phyloP scores from a whole-genome alignment of 768 basidiomycete genomes.

The Sporobolomyces roseus region DNA sequence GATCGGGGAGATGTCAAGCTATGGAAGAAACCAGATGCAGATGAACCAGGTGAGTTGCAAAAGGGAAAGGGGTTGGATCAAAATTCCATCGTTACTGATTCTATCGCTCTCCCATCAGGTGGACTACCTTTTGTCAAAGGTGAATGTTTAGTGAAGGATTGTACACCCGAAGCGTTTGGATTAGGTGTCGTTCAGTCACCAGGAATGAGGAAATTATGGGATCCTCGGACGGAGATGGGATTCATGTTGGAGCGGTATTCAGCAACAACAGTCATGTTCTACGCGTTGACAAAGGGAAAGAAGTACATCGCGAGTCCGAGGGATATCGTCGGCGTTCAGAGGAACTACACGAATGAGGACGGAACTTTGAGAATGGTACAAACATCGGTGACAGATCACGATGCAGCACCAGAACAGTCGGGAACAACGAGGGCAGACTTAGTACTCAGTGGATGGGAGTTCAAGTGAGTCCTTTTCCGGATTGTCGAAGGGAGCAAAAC shows the following conservation, averaged over 20 bases:
- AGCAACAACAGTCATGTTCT: slow-evolving; percentile 22
- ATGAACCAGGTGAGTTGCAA: slow-evolving; percentile 12
- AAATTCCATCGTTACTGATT: not conserved
- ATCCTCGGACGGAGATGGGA: slow-evolving; percentile 13
- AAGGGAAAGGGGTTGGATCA: not conserved
- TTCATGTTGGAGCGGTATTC: slow-evolving; percentile 24
- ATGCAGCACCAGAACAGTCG: slow-evolving; percentile 10
- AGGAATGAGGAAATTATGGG: slow-evolving; percentile 32
- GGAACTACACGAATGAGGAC: slow-evolving; percentile 26
- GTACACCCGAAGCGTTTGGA: slow-evolving; percentile 24
- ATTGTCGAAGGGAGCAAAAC: too few species aligned
- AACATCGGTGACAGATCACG: slow-evolving; percentile 15
- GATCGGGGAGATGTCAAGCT: slow-evolving; percentile 12
- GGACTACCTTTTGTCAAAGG: slow-evolving; percentile 16
- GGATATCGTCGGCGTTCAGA: slow-evolving; percentile 29
- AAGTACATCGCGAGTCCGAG: slow-evolving; percentile 25
- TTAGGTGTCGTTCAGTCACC: slow-evolving; percentile 30
- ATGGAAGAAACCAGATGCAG: slow-evolving; percentile 1
- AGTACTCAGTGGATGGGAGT: slow-evolving; percentile 27
- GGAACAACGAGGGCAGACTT: slow-evolving; percentile 17
- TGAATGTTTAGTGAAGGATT: slow-evolving; percentile 14
- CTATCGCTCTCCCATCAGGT: not conserved
- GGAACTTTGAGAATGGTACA: slow-evolving; percentile 19
- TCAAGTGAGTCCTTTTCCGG: slow-evolving; percentile 24
- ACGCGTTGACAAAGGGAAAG: slow-evolving; percentile 27